A percentile compares a stretch with the other conserved stretches of the same genome.
Conservation (phyloP, 805 yeast species). For the Starmerella bacillaris region DNA sequence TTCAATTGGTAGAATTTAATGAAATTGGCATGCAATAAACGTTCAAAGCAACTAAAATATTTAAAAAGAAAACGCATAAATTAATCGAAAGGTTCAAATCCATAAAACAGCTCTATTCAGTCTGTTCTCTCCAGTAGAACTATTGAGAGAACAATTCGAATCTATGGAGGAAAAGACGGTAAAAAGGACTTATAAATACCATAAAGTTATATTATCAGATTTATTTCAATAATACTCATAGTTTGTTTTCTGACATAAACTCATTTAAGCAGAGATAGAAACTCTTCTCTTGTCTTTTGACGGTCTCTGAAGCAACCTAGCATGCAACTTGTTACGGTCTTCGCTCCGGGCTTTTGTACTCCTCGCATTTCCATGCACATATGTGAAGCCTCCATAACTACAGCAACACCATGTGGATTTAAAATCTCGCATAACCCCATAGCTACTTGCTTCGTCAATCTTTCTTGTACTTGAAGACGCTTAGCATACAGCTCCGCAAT, state of each 20-base stretch:
- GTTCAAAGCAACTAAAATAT: too few relatives aligned
- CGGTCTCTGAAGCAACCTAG: conserved; percentile 86
- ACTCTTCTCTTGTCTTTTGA: conserved; percentile 92
- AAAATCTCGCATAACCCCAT: conserved; percentile 83
- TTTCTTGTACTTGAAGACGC: conserved; percentile 93
- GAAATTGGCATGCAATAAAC: too few relatives aligned
- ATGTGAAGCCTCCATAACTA: conserved; percentile 91
- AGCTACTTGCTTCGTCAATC: conserved; percentile 92
- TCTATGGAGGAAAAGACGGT: not conserved
- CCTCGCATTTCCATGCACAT: conserved; percentile 99
- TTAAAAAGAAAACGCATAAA: too few relatives aligned
- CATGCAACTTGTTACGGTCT: conserved; percentile 92
- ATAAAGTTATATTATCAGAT: too few relatives aligned
- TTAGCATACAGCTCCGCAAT: conserved; percentile 94
- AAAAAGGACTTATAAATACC: not conserved
- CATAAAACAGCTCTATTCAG: too few relatives aligned
- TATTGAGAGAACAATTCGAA: too few relatives aligned
- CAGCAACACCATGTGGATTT: conserved; percentile 94
- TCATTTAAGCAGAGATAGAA: conserved; percentile 46
- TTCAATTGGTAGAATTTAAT: too few relatives aligned
- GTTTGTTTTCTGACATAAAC: too few relatives aligned
- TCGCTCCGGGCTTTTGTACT: conserved; percentile 84
- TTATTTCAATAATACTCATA: too few relatives aligned
- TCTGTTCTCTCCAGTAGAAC: too few relatives aligned
- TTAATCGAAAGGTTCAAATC: too few relatives aligned